phyloP scores from a whole-genome alignment of 768 basidiomycete species.

The Mycena belliarum region DNA sequence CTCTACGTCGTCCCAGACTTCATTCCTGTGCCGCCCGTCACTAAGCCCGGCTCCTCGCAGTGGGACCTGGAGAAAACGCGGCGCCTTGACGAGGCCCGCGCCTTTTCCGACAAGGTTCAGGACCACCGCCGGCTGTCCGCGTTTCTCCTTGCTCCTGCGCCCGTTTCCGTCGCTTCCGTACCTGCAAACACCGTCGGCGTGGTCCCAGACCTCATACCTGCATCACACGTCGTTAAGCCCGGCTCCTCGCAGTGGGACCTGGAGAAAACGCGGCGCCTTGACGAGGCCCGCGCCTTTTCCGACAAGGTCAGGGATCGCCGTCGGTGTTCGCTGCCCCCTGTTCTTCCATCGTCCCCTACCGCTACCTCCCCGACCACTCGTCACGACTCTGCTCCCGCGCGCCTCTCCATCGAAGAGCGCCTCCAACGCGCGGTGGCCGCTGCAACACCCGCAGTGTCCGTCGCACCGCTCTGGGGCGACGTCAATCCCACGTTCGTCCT shows the following conservation, averaged over 20 bases:
- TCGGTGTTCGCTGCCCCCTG: not conserved
- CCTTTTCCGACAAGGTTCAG: not conserved
- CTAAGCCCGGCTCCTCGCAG: not conserved
- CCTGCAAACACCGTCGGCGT: too few relatives aligned
- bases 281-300: not conserved
- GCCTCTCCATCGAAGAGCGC: constrained; percentile 1
- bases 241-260: not conserved
- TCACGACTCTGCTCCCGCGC: not conserved
- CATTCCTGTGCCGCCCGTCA: too few relatives aligned
- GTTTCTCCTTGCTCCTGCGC: too few relatives aligned
- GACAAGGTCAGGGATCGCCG: not conserved
- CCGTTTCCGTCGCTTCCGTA: not conserved
- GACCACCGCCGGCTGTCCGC: not conserved
- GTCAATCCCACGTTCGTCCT: too few relatives aligned
- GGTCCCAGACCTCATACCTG: too few relatives aligned
- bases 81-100: not conserved
- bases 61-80: not conserved
- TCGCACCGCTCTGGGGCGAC: too few relatives aligned
- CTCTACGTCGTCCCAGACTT: too few relatives aligned
- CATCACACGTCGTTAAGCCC: too few relatives aligned
- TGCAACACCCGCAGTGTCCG: too few relatives aligned
- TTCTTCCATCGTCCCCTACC: not conserved
- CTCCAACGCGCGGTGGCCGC: constrained; percentile 3
- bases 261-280: not conserved
- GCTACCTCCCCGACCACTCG: not conserved